phyloP scores from a whole-genome alignment of 2,329 filamentous ascomycete species.

The Coleophoma crateriformis region DNA sequence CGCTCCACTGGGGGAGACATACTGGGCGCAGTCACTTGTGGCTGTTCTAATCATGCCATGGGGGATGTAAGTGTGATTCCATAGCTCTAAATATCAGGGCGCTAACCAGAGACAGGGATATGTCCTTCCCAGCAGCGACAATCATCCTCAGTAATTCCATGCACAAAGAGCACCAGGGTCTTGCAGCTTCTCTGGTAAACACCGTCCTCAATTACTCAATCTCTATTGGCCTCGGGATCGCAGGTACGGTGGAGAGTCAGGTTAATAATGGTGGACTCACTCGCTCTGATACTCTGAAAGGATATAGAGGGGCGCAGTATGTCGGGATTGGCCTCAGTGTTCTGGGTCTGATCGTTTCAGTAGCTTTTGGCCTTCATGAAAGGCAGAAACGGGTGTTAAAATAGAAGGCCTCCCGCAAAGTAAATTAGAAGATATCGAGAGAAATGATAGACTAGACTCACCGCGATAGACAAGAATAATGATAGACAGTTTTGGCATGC shows the following conservation, averaged over 20 bases:
- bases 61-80: conserved; percentile 43
- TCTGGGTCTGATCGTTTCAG: background rate
- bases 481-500: too few species aligned
- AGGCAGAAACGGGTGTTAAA: background rate
- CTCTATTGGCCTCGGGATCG: conserved; percentile 58
- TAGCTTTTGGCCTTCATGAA: background rate
- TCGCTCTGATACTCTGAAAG: background rate
- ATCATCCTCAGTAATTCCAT: conserved; percentile 52
- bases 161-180: conserved; percentile 39
- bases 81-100: conserved; percentile 39
- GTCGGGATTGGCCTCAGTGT: conserved; percentile 3
- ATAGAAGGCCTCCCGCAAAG: background rate
- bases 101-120: conserved; percentile 34
- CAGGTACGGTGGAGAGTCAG: conserved; percentile 54
- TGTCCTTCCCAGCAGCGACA: conserved; percentile 58
- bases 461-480: too few species aligned
- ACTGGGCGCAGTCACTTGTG: conserved; percentile 60
- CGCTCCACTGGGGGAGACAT: conserved; percentile 48
- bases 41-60: conserved; percentile 51
- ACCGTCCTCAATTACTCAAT: conserved; percentile 67
- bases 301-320: conserved; percentile 3
- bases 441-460: too few species aligned
- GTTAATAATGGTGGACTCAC: conserved; percentile 14
- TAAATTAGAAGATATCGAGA: background rate
- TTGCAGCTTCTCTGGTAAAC: conserved; percentile 51